These are phyloP conservation scores for Pulicaria dysenterica DNA, from an alignment of 129 eudicot species.

Conservation along the genomic window DNA sequence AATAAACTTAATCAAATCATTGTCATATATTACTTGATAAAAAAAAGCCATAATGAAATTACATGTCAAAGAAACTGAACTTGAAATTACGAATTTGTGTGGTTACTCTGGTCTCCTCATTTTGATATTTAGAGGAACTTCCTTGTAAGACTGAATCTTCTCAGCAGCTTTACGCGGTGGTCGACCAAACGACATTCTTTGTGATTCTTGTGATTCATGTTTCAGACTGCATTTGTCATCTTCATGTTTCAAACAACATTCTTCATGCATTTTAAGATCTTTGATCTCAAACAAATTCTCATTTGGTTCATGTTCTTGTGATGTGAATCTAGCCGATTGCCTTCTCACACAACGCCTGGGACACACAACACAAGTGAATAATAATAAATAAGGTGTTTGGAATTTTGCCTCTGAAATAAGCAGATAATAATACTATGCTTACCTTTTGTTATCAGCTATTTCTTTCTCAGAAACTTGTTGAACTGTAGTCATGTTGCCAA, in stretches of 20 bases:
- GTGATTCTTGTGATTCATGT: conserved; percentile 22
- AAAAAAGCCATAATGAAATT: no score
- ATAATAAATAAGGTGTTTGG: neutral
- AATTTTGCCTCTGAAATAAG: neutral
- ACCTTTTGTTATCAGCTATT: conserved; percentile 65
- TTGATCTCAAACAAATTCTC: conserved; percentile 59
- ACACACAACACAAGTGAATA: neutral
- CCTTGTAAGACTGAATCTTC: conserved; percentile 75
- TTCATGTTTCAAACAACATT: no score
- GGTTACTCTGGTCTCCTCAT: conserved; percentile 61
- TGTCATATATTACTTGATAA: no score
- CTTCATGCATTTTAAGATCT: conserved; percentile 40
- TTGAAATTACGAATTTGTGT: neutral
- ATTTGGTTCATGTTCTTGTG: conserved; percentile 34
- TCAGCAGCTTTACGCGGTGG: conserved; percentile 38
- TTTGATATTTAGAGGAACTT: conserved; percentile 59
- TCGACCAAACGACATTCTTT: conserved; percentile 33
- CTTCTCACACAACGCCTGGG: conserved; percentile 68
- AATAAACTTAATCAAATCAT: no score
- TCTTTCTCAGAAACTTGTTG: conserved; percentile 52
- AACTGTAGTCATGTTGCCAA: conserved; percentile 48
- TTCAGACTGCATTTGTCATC: neutral
- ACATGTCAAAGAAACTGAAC: no score
- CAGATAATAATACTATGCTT: neutral
- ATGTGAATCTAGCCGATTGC: conserved; percentile 47